phyloP scores from a whole-genome alignment of 2,329 filamentous ascomycete genomes.

The Hymenoscyphus fructigenus region DNA sequence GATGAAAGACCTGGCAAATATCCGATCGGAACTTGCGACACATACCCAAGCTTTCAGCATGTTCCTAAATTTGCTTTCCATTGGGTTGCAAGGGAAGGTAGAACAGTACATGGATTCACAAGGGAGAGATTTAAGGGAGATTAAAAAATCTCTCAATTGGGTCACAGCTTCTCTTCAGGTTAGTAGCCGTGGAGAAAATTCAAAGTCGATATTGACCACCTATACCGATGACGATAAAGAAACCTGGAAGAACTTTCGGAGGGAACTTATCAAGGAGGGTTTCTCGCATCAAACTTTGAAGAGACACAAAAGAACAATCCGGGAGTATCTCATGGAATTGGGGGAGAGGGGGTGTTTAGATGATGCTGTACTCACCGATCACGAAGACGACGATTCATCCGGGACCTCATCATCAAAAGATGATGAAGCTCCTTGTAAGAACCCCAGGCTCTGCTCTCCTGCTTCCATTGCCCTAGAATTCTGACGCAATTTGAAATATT shows the following conservation, averaged over 20 bases:
- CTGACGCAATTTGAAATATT: too few species aligned
- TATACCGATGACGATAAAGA: constrained; percentile 45
- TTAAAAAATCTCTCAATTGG: constrained; percentile 19
- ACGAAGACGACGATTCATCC: too few species aligned
- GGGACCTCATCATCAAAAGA: too few species aligned
- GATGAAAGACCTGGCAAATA: constrained; percentile 18
- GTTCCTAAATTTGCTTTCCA: constrained; percentile 18
- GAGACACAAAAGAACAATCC: constrained; percentile 48
- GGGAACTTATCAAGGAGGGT: constrained; percentile 54
- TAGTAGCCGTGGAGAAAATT: not conserved
- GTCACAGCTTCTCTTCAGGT: constrained; percentile 17
- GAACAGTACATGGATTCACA: constrained; percentile 21
- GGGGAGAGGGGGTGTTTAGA: constrained; percentile 22
- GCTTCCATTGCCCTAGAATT: too few species aligned
- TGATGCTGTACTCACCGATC: not conserved
- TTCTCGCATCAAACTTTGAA: constrained; percentile 53
- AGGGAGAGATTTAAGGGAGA: constrained; percentile 17
- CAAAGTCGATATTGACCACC: constrained; percentile 25
- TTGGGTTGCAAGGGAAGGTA: constrained; percentile 20
- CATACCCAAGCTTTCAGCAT: constrained; percentile 21
- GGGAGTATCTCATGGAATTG: constrained; percentile 26
- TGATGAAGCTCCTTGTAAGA: too few species aligned
- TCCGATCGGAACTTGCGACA: constrained; percentile 17
- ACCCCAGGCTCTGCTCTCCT: too few species aligned
- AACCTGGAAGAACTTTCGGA: constrained; percentile 54